Evolutionary conservation across 1,284 basidiomycete species (phyloP), one percentile per base, ranked within the genome.

Genomic region (Prillingera fragicola): DNA sequence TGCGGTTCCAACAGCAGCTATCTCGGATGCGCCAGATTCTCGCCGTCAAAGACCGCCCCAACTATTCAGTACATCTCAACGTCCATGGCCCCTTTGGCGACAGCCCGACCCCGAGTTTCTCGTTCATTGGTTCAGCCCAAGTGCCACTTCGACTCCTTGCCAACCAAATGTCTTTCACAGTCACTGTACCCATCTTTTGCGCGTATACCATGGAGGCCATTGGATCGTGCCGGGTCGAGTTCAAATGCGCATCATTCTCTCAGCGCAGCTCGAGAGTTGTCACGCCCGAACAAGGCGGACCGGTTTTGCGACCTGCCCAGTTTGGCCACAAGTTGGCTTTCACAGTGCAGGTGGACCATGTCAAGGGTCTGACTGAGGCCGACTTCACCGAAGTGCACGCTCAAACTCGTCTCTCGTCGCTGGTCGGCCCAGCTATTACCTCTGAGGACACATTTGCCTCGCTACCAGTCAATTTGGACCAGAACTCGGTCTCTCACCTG

Each of bases 21-120:
- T 82, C 84, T 52, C 84, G 87, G 55, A 98, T 98, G 92, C 84
- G 90, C 35, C 94, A 94, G 63, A 75, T 94, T 25, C 87, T 85
- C 17, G 83, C 83, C n/a, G 90, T 91, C 67, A 86, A 92, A 58
- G 87, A 91, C 69, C 82, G 85, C 44, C 92, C 94, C 6, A 86
- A 85, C 12, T 94, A 90, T 70, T 85, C 87, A 14, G 83, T 84
- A 53, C 92, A 97, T 69, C 94, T 97, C 71, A 87, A 87, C 29
- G 84, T 86, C 28, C 85, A 90, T 54, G 87, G 91, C 66, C 85
- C 89, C 1, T 98, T 97, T 73, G 91, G 87, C 69, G 85, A 91
- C 66, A 78, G 79, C 34, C 84, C 84, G 9, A 79, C 87, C 1
- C 85, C 87, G 1, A 81, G 84, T 52, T 91, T 85, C 66, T 91